Evolutionary conservation across 2,329 filamentous ascomycete species (phyloP), one percentile per base, ranked within the genome.

Genomic region (Colletotrichum aenigma): DNA sequence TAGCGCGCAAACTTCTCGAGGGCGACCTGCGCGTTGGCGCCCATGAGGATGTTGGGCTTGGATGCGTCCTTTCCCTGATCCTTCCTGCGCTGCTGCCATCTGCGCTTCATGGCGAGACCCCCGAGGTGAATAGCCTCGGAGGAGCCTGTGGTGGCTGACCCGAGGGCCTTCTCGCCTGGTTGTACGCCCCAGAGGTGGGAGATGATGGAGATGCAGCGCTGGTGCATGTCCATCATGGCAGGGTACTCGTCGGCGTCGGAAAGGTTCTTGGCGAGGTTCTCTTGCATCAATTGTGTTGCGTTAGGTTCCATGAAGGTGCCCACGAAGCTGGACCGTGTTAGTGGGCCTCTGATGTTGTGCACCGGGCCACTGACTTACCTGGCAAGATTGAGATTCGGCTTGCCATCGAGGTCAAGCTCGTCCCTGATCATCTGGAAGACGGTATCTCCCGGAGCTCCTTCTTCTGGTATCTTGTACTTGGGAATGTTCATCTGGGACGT

Each of bases 1-100:
- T 95, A 95, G 30, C 93, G 85, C 4, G 93, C 92, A 77, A 94
- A 94, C 81, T 95, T 95, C 83, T 94, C 91, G 56, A 94, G 86
- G 0, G 93, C 93, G 1, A 95, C 93, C 83, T 95, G 93, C 3
- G 93, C 93, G 78, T 94, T 94, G 28, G 91, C 88, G 2, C 93
- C 93, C 93, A 95, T 95, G 79, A 95, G 86, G 77, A 95, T 94
- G 80, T 95, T 95, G 2, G 93, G 93, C 36, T 89, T 91, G 2
- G 84, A 87, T 2, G 88, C 90, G 77, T 93, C 91, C 77, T 94
- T 94, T 16, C 92, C 92, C 48, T 88, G 88, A 0, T 86, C 87
- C 71, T 84, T 86, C 30, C 93, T 88, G 78, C 88, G 89, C 79
- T 94, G 91, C 81, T 94, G 92, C 93, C 93, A 95, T 24, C 91